These are phyloP conservation scores for Stephania japonica DNA, from an alignment of 164 flowering plant genomes.

Conservation along the genomic window DNA sequence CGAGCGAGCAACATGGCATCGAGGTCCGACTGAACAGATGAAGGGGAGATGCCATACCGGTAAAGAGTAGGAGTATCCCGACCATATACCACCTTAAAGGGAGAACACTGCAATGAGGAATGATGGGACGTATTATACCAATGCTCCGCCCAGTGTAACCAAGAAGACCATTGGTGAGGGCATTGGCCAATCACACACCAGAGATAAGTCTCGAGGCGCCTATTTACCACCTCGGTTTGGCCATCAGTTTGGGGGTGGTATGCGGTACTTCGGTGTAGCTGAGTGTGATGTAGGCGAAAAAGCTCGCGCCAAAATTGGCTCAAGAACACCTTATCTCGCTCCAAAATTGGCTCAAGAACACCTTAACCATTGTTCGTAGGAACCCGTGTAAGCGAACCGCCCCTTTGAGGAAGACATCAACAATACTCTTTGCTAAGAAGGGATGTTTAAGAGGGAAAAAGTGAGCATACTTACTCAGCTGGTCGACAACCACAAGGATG, in stretches of 20 bases:
- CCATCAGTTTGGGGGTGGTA: slow-evolving; percentile 10
- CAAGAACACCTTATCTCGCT: neutral
- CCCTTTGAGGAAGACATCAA: neutral
- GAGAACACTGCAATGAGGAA: no score
- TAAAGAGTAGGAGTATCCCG: no score
- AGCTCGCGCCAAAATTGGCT: neutral
- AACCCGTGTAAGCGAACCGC: neutral
- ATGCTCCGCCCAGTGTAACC: no score
- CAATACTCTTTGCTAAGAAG: neutral
- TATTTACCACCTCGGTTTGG: slow-evolving; percentile 6
- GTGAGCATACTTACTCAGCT: neutral
- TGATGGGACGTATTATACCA: no score
- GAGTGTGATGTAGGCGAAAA: neutral
- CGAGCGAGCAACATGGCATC: no score
- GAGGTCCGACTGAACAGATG: no score
- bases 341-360: no score
- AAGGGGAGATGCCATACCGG: no score
- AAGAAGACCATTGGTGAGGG: no score
- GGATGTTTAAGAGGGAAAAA: slow-evolving; percentile 3
- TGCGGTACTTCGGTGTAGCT: neutral
- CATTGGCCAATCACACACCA: neutral
- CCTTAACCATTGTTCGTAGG: neutral
- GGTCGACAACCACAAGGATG: neutral
- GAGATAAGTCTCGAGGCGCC: neutral
- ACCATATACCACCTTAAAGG: no score